Evolutionary conservation across 1,284 basidiomycete genomes (phyloP), one percentile per base, ranked within the genome.

Genomic region (Boletus albobrunnescens): DNA sequence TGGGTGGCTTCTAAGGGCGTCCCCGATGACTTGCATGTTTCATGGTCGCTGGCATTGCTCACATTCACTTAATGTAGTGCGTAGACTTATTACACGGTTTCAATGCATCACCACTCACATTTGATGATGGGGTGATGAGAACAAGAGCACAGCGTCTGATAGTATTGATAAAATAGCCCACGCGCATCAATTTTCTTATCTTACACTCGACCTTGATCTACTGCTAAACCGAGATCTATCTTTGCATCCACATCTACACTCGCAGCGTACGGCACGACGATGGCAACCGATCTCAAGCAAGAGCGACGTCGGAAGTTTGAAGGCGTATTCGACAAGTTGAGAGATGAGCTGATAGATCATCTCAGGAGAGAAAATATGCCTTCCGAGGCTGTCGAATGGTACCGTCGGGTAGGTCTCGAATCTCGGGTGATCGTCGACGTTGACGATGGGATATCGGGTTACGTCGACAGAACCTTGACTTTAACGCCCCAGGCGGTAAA

Each of bases 401-500:
- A 76, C 65, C 71, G 74, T 55, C 65, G 68, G 48, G 81, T 82
- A 28, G 23, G 76, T 68, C 17, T 33, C 9, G 3, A 4, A 10
- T 33, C 32, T 17, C 16, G 9, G 31, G 11, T 4, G 28, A 19
- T 30, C 13, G 6, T 9, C 13, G 28, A 30, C 14, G 28, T 14
- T 30, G 14, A 30, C 32, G 32, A 9, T 16, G 16, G 9, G 17
- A 1, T 7, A 33, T 33, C n/a, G 4, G 24, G 8, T 10, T 24
- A 26, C 24, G 24, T 11, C 28, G 28, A n/a, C 39, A 96, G 92
- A 94, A 81, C 65, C 74, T 99, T 52, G 84, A 96, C 61, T 91
- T 94, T 77, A 99, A 99, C 71, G 88, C 91, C 9, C 93, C 94
- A 0, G 92, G 93, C 14, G 94, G 95, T 11, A 99, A 99, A 72